Evolutionary conservation across 73 alveolate species (phyloP).

Genomic region (Paramecium primaurelia): DNA sequence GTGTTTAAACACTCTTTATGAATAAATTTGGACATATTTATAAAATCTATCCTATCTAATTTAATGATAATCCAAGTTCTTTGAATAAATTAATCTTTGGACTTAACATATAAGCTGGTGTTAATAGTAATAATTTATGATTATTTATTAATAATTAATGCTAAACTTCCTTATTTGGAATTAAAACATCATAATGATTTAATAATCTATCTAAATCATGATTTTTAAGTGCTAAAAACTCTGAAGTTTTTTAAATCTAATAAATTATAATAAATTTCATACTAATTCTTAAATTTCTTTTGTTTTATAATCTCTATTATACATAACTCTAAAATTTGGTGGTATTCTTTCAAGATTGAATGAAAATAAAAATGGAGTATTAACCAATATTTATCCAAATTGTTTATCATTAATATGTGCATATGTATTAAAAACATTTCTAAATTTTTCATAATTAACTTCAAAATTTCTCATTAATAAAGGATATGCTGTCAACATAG

Average conservation of each 20-base stretch:
- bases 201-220: neutral
- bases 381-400: neutral
- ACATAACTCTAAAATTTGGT: neutral
- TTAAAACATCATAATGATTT: neutral
- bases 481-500: neutral
- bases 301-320: neutral
- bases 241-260: neutral
- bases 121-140: neutral
- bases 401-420: neutral
- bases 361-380: neutral
- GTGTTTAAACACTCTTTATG: neutral
- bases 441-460: neutral
- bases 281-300: neutral
- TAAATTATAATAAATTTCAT: neutral
- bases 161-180: neutral
- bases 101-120: constrained; percentile 7
- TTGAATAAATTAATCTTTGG: neutral
- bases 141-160: neutral
- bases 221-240: neutral
- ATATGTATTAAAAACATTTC: neutral
- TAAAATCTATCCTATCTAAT: neutral
- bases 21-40: neutral
- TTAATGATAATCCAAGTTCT: neutral
- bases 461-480: neutral
- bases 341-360: neutral